Percentiles rank a stretch among this genome's conserved stretches.
Conservation (phyloP, 2,329 filamentous ascomycete genomes). For the Fusarium armeniacum region DNA sequence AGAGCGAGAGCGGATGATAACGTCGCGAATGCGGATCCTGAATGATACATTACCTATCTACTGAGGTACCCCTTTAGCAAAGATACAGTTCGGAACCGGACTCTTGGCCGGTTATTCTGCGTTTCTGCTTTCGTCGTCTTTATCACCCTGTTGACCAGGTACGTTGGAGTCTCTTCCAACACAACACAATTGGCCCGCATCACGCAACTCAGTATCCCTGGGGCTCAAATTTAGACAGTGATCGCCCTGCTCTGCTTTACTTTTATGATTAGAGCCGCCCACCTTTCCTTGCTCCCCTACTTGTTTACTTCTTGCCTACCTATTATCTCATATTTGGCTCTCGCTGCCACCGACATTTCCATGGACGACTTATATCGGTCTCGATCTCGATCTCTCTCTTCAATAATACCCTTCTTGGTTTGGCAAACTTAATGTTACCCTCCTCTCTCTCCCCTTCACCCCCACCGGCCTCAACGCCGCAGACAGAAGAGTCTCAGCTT, state of each 20-base stretch:
- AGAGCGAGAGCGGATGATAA: constrained; percentile 46
- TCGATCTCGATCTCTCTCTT: constrained; percentile 38
- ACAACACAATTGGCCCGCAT: constrained; percentile 45
- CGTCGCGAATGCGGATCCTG: constrained; percentile 44
- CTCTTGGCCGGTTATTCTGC: constrained; percentile 19
- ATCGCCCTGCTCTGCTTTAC: constrained; percentile 50
- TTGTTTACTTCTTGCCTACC: constrained; percentile 32
- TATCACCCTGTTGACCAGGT: constrained; percentile 17
- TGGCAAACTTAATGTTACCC: constrained; percentile 49
- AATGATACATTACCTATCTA: neutral
- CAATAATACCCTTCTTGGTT: constrained; percentile 42
- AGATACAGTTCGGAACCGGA: neutral
- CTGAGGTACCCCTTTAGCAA: constrained; percentile 27
- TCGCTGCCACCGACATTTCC: constrained; percentile 44
- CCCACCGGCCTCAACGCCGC: constrained; percentile 46
- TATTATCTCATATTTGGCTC: constrained; percentile 44
- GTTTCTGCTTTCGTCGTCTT: constrained; percentile 8
- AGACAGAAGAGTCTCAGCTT: constrained; percentile 61
- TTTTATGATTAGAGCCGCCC: constrained; percentile 49
- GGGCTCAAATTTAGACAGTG: constrained; percentile 47
- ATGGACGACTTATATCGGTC: constrained; percentile 47
- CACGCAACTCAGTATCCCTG: constrained; percentile 49
- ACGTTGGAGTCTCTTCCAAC: constrained; percentile 31
- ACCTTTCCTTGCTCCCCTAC: constrained; percentile 36
- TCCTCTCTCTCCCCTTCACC: constrained; percentile 44